Evolutionary conservation across 169 alveolate species (phyloP).

Genomic region (Eimeria necatrix): DNA sequence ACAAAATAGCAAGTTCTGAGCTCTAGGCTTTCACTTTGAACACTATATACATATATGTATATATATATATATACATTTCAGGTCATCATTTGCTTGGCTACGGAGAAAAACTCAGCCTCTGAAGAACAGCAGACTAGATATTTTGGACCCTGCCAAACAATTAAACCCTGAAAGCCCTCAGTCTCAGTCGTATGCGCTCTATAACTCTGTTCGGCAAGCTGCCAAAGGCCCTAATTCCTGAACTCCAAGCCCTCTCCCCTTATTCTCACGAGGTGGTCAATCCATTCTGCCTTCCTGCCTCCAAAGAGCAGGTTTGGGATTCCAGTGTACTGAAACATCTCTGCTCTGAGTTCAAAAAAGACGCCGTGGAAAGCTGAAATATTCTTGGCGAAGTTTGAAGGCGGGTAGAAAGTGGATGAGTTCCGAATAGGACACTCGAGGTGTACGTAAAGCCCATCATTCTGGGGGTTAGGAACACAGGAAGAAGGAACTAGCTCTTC

Average conservation of each 20-base stretch:
- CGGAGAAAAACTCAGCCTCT: too few relatives aligned
- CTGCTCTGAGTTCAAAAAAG: slow-evolving; percentile 76
- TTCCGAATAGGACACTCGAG: slow-evolving; percentile 76
- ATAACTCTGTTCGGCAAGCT: too few relatives aligned
- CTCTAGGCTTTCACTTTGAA: too few relatives aligned
- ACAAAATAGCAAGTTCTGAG: background rate
- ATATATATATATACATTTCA: too few relatives aligned
- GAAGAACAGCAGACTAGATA: too few relatives aligned
- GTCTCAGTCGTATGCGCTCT: too few relatives aligned
- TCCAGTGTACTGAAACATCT: slow-evolving; percentile 62
- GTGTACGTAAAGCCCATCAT: slow-evolving; percentile 69
- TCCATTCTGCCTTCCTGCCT: slow-evolving; percentile 19
- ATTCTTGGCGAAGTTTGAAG: slow-evolving; percentile 71
- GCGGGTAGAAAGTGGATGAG: slow-evolving; percentile 77
- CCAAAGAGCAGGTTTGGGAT: slow-evolving; percentile 19
- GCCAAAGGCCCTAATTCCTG: too few relatives aligned
- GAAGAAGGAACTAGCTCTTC: slow-evolving; percentile 51
- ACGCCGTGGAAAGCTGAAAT: slow-evolving; percentile 68
- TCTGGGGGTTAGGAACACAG: slow-evolving; percentile 71
- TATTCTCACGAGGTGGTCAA: slow-evolving; percentile 74
- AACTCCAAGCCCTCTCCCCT: background rate
- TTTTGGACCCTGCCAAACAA: too few relatives aligned
- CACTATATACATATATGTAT: too few relatives aligned
- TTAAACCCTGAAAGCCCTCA: too few relatives aligned
- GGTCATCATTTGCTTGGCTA: too few relatives aligned